phyloP scores from a whole-genome alignment of 202 grass and related monocot species.

The Brachypodium distachyon region DNA sequence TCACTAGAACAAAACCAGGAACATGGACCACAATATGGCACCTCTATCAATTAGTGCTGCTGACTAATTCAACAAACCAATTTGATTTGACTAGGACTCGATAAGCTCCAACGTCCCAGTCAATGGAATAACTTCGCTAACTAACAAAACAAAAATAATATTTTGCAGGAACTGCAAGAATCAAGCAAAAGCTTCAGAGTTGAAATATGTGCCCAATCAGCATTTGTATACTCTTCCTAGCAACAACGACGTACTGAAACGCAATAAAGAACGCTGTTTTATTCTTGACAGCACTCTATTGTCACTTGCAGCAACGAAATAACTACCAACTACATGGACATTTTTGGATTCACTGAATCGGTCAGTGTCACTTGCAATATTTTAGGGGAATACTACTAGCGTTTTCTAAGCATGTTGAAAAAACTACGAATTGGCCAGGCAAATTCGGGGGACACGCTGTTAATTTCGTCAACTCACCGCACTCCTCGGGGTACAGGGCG shows the following conservation, averaged over 20 bases:
- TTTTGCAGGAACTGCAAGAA: background rate
- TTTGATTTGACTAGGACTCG: slow-evolving; percentile 20
- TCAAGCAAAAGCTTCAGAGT: background rate
- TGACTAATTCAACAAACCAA: slow-evolving; percentile 26
- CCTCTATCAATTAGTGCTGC: background rate
- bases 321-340: background rate
- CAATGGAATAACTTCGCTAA: slow-evolving; percentile 2
- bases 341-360: background rate
- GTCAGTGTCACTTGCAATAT: background rate
- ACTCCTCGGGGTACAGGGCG: background rate
- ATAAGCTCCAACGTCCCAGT: background rate
- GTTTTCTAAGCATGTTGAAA: background rate
- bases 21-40: background rate
- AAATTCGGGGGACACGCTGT: background rate
- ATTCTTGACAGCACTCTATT: background rate
- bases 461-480: slow-evolving; percentile 13
- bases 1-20: background rate
- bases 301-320: background rate
- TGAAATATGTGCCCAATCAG: background rate
- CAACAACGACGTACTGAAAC: background rate
- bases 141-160: background rate
- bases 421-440: background rate
- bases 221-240: background rate
- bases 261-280: background rate
- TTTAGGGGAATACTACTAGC: background rate